Evolutionary conservation across 2,329 filamentous ascomycete genomes (phyloP).

Genomic region (Leptographium procerum): DNA sequence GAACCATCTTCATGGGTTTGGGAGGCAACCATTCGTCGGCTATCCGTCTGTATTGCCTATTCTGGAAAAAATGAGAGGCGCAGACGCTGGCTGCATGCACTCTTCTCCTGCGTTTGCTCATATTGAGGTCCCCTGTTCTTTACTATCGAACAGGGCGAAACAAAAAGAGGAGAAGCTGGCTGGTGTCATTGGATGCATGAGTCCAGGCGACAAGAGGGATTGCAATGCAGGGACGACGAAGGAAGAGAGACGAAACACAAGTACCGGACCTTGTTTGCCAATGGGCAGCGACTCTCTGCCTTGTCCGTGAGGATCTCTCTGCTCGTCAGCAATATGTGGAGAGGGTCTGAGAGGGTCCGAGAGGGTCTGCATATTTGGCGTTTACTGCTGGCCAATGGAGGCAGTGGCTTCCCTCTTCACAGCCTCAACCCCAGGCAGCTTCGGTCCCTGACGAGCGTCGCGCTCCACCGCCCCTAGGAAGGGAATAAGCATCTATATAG

Average conservation of each 20-base stretch:
- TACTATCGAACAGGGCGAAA: background rate
- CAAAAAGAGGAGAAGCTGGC: background rate
- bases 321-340: too few species aligned
- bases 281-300: background rate
- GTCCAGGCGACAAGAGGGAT: too few species aligned
- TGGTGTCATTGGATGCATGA: too few species aligned
- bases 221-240: background rate
- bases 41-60: background rate
- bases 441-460: background rate
- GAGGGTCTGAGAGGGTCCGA: background rate
- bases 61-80: background rate
- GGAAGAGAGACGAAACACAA: background rate
- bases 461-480: background rate
- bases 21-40: background rate
- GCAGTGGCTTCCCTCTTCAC: background rate
- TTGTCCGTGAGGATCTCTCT: background rate
- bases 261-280: background rate
- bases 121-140: background rate
- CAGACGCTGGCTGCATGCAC: background rate
- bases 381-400: background rate
- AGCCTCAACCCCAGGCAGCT: background rate
- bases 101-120: background rate
- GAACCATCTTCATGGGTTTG: background rate
- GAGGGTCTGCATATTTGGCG: background rate
- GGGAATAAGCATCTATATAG: too few species aligned